Evolutionary conservation across 2,329 filamentous ascomycete genomes (phyloP).

Genomic region (Fusarium penzigii): DNA sequence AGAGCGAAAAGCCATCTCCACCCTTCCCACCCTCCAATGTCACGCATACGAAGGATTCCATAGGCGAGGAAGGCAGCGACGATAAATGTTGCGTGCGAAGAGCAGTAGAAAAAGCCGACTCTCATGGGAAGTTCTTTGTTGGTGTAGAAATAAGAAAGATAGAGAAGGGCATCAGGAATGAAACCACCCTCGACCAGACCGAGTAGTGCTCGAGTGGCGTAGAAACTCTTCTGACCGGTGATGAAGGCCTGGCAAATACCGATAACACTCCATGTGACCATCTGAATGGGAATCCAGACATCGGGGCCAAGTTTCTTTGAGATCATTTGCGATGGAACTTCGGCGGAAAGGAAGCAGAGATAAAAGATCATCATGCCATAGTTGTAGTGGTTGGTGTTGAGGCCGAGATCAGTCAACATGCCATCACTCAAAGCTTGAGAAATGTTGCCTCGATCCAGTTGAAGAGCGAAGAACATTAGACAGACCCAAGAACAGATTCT

Average conservation of each 20-base stretch:
- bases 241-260: conserved; percentile 37
- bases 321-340: conserved; percentile 61
- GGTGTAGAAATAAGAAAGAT: conserved; percentile 70
- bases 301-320: conserved; percentile 59
- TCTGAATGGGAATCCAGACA: conserved; percentile 60
- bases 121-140: conserved; percentile 53
- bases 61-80: conserved; percentile 32
- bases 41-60: conserved; percentile 56
- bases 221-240: conserved; percentile 31
- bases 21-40: conserved; percentile 50
- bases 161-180: conserved; percentile 46
- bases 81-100: conserved; percentile 3
- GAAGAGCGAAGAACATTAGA: conserved; percentile 44
- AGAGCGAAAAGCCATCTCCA: conserved; percentile 59
- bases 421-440: conserved; percentile 48
- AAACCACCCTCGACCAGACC: conserved; percentile 12
- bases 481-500: conserved; percentile 39
- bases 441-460: conserved; percentile 52
- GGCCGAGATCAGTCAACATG: conserved; percentile 43
- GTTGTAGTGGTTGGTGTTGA: conserved; percentile 44
- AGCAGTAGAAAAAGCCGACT: conserved; percentile 67
- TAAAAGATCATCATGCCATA: conserved; percentile 34
- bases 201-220: conserved; percentile 45
- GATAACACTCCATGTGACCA: conserved; percentile 43
- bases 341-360: conserved; percentile 32